These are phyloP conservation scores for Secale cereale DNA, from an alignment of 176 grass and related monocot species.

Conservation along the genomic window DNA sequence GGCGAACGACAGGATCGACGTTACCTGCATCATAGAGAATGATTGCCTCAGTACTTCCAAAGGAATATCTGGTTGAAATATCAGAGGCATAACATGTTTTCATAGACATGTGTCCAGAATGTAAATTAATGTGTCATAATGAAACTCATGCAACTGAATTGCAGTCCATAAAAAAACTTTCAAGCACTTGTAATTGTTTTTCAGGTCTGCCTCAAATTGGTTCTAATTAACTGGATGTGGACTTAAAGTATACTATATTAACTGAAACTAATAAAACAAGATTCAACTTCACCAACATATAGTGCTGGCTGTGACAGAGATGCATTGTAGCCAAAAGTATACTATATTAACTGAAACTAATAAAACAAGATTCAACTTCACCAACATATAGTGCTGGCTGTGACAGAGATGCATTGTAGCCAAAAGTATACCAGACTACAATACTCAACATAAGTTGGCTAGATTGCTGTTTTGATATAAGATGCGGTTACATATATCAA, in stretches of 20 bases:
- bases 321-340: neutral
- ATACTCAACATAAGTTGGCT: neutral
- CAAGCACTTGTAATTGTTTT: neutral
- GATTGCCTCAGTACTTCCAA: neutral
- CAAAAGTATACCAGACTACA: neutral
- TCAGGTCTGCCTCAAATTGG: neutral
- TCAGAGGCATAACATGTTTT: neutral
- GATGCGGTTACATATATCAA: neutral
- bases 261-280: conserved; percentile 6
- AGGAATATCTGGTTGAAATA: neutral
- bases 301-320: neutral
- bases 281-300: neutral
- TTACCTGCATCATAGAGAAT: conserved; percentile 52
- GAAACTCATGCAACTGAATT: neutral
- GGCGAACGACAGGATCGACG: conserved; percentile 70
- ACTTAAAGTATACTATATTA: neutral
- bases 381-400: neutral
- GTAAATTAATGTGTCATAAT: neutral
- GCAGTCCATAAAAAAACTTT: neutral
- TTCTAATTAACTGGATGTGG: neutral
- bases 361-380: neutral
- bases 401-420: neutral
- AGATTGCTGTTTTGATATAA: neutral
- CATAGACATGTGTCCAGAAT: neutral
- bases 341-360: conserved; percentile 13